Conservation (phyloP, 1,139 yeast species). For the Kurtzmaniella quercitrusa region DNA sequence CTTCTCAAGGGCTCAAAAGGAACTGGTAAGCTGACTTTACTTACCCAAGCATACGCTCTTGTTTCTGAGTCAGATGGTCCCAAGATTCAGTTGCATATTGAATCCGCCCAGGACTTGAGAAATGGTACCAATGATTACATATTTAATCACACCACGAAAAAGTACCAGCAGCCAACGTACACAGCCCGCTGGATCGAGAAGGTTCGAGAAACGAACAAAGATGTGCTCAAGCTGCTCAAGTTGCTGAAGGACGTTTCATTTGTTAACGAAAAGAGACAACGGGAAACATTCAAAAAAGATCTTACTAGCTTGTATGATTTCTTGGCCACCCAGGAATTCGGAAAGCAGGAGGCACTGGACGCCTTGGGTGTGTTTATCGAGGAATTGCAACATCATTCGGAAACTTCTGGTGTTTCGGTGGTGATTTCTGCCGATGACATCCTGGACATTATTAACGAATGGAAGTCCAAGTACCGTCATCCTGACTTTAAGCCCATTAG, state of each 20-base stretch:
- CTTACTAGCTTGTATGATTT: conserved; percentile 42
- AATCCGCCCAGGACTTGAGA: conserved; percentile 56
- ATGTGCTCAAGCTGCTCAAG: conserved; percentile 44
- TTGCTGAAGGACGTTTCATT: conserved; percentile 43
- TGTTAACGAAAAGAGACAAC: conserved; percentile 24
- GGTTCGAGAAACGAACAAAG: conserved; percentile 54
- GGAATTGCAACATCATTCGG: conserved; percentile 47
- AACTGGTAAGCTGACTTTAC: conserved; percentile 71
- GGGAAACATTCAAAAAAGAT: conserved; percentile 35
- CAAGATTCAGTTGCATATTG: conserved; percentile 60
- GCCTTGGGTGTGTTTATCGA: conserved; percentile 52
- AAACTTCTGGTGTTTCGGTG: conserved; percentile 45
- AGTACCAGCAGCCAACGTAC: conserved; percentile 79
- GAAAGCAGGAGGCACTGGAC: conserved; percentile 28
- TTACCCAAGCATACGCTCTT: conserved; percentile 69
- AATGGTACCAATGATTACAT: conserved; percentile 73
- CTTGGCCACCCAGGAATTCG: conserved; percentile 37
- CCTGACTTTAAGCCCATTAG: conserved; percentile 55
- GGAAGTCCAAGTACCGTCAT: conserved; percentile 61
- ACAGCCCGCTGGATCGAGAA: conserved; percentile 58
- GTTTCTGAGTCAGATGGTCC: conserved; percentile 36
- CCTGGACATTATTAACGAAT: conserved; percentile 55
- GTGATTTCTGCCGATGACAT: conserved; percentile 73
- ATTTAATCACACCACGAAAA: conserved; percentile 43
- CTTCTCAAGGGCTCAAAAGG: conserved; percentile 72